Evolutionary conservation across 1,284 basidiomycete species (phyloP), one percentile per base, ranked within the genome.

Genomic region (Tylopilus sp.): DNA sequence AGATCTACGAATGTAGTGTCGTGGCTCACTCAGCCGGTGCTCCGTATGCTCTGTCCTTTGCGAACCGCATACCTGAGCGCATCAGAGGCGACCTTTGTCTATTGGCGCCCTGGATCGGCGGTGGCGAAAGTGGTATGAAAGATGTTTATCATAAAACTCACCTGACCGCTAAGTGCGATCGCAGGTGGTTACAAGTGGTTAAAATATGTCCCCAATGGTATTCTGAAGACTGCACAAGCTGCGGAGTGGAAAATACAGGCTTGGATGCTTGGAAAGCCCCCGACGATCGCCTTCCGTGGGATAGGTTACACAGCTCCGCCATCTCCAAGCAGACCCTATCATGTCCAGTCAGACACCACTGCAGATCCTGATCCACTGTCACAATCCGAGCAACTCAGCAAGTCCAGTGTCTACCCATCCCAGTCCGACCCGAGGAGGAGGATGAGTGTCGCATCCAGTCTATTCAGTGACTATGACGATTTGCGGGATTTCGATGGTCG

Each of bases 1-100:
- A 79, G 11, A 82, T 98, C 33, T 75, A 77, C n/a, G 76, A 81
- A 55, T 96, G 91, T 65, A 89, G 91, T 56, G 73, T 98, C 33
- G 83, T 98, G 74, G 96, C 95, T 1, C 96, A 98, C 71, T 94
- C 91, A n/a, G 96, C 96, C 6, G 96, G 96, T 10, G 89, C 91
- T 6, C 95, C 96, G 0, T 98, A 97, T 66, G 94, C 95, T 0
- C 74, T 97, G 45, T 92, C 93, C 0, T 87, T 91, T 42, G 90
- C 89, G 10, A 82, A 88, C 59, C 81, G 80, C 53, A 74, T 82
- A 33, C 84, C 84, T 1, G 75, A 85, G 11, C 83, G 92, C 19
- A 79, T 99, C 44, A 74, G 77, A 21, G 96, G 96, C 12, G 86
- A 92, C 51, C 72, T 97, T 3, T 92, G 93, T 64, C 71, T 99